Evolutionary conservation across 495 filamentous ascomycete species (phyloP).

Genomic region (Hypoxylon perforatum): DNA sequence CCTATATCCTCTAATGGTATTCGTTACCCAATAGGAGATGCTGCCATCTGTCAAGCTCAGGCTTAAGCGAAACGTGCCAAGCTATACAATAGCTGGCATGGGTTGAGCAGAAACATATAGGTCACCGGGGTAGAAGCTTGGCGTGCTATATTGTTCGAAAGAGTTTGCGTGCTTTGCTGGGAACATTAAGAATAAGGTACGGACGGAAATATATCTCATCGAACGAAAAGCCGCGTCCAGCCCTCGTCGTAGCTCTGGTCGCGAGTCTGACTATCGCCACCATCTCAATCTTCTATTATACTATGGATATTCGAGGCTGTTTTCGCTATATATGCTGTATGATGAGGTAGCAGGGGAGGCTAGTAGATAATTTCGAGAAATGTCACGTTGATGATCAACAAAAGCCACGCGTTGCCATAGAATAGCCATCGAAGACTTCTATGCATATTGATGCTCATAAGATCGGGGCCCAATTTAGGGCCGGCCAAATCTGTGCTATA

Average conservation of each 20-base stretch:
- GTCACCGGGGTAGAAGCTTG: slow-evolving; percentile 25
- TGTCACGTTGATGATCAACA: neutral
- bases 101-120: slow-evolving; percentile 10
- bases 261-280: neutral
- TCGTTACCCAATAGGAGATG: slow-evolving; percentile 14
- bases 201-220: slow-evolving; percentile 3
- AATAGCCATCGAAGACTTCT: neutral
- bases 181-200: neutral
- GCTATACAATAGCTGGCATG: slow-evolving; percentile 15
- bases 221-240: slow-evolving; percentile 1
- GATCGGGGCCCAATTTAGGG: neutral
- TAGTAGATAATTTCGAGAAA: neutral
- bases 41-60: slow-evolving; percentile 19
- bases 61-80: slow-evolving; percentile 40
- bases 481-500: neutral
- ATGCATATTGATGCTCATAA: neutral
- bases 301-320: neutral
- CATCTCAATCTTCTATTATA: neutral
- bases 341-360: neutral
- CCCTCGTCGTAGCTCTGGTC: neutral
- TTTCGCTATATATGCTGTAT: neutral
- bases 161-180: neutral
- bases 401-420: neutral
- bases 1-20: slow-evolving; percentile 10
- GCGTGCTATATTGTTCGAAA: slow-evolving; percentile 13